Conservation (phyloP, 305 asterid genomes). For the Solanum hybrid region DNA sequence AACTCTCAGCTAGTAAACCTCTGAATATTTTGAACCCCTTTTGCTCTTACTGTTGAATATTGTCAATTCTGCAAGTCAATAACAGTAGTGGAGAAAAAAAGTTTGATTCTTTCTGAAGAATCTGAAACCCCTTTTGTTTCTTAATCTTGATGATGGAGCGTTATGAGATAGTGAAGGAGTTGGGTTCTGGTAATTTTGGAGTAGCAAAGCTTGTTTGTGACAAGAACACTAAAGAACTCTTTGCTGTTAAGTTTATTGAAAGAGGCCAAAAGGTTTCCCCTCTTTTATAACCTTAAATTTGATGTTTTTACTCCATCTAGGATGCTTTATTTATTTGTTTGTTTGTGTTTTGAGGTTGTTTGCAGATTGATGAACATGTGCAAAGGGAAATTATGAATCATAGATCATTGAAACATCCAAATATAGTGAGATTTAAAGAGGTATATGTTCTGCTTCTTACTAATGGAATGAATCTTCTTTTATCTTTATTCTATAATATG, state of each 20-base stretch:
- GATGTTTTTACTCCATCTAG: neutral
- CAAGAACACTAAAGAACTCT: constrained; percentile 16
- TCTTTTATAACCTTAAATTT: neutral
- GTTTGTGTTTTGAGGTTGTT: neutral
- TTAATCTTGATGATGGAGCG: constrained; percentile 17
- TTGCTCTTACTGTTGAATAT: neutral
- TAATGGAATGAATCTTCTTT: neutral
- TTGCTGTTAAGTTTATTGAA: constrained; percentile 32
- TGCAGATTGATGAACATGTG: constrained; percentile 34
- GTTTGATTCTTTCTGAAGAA: neutral
- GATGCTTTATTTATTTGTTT: neutral
- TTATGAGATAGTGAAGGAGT: constrained; percentile 29
- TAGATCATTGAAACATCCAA: constrained; percentile 35
- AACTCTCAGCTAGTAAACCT: neutral
- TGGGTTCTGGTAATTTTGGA: constrained; percentile 37
- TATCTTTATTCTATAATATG: neutral
- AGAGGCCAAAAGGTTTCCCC: constrained; percentile 26
- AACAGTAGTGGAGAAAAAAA: neutral
- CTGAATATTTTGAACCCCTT: neutral
- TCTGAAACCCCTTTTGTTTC: neutral
- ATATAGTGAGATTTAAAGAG: constrained; percentile 36
- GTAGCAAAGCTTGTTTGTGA: constrained; percentile 37
- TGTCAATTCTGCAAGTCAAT: neutral
- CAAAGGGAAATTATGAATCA: constrained; percentile 38
- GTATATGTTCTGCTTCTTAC: constrained; percentile 6